Conservation (phyloP, 1,284 basidiomycete species). For the Trichosporon coremiiforme region DNA sequence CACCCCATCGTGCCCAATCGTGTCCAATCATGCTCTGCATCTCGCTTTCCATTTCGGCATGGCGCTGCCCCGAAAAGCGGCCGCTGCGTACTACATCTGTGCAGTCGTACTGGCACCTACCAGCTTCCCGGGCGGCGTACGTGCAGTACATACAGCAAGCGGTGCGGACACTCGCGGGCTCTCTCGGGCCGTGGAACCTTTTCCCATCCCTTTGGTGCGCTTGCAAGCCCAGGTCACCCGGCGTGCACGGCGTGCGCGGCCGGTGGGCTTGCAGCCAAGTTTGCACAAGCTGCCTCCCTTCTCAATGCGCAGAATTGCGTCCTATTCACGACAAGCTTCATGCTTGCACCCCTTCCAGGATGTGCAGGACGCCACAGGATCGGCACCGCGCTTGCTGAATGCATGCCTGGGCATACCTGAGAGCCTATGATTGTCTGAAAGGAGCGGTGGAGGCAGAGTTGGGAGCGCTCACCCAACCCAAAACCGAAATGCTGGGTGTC, state of each 20-base stretch:
- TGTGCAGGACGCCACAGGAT: background rate
- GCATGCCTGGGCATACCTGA: background rate
- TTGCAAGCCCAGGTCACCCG: too few species aligned
- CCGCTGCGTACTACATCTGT: too few species aligned
- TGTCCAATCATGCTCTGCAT: too few species aligned
- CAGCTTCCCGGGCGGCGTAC: background rate
- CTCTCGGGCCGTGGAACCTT: background rate
- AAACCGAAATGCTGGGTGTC: slow-evolving; percentile 2
- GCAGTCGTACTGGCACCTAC: too few species aligned
- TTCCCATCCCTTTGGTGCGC: background rate
- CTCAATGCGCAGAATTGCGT: background rate
- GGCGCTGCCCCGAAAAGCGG: too few species aligned
- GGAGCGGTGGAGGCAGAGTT: background rate
- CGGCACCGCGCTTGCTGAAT: background rate
- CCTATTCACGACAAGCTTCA: background rate
- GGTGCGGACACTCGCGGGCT: too few species aligned
- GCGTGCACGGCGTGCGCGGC: too few species aligned
- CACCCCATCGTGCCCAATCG: background rate
- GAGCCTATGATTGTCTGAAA: slow-evolving; percentile 3
- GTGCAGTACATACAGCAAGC: too few species aligned
- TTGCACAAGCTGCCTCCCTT: background rate
- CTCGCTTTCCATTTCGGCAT: background rate
- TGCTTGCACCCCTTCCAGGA: background rate
- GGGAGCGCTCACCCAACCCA: background rate
- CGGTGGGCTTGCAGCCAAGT: background rate